Percentiles rank a stretch among this genome's conserved stretches.
These are phyloP conservation scores for Metschnikowia lunata DNA, from an alignment of 805 yeast genomes.

Conservation along the genomic window DNA sequence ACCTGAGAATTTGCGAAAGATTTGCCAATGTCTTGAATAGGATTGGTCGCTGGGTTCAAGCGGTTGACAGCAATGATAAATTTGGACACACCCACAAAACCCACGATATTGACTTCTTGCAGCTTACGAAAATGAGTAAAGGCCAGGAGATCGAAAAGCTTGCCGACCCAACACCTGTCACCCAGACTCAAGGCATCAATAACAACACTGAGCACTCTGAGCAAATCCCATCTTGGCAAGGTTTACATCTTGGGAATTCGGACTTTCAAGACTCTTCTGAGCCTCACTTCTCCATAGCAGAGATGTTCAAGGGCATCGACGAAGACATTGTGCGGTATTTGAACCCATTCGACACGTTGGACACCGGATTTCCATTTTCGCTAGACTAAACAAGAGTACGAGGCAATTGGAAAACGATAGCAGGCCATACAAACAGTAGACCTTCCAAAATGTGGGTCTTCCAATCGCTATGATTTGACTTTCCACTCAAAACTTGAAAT, in stretches of 20 bases:
- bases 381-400: not conserved
- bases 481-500: constrained; percentile 10
- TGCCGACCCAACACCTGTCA: not conserved
- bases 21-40: constrained; percentile 19
- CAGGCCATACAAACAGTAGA: too few relatives aligned
- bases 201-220: not conserved
- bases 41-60: constrained; percentile 19
- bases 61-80: constrained; percentile 4
- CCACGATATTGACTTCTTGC: constrained; percentile 19
- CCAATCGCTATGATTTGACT: too few relatives aligned
- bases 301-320: constrained; percentile 29
- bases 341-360: constrained; percentile 23
- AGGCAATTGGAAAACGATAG: too few relatives aligned
- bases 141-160: constrained; percentile 27
- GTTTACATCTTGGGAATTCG: too few relatives aligned
- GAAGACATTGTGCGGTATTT: constrained; percentile 26
- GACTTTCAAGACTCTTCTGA: not conserved
- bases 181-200: too few relatives aligned
- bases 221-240: not conserved
- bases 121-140: constrained; percentile 27
- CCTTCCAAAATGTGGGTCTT: too few relatives aligned
- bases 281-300: constrained; percentile 18
- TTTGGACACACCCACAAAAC: not conserved
- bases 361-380: not conserved
- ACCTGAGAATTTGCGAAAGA: constrained; percentile 10